Percentiles rank a stretch among this genome's conserved stretches.
These are phyloP conservation scores for Trypanosoma caninum DNA, from an alignment of 208 protist genomes.

Conservation along the genomic window DNA sequence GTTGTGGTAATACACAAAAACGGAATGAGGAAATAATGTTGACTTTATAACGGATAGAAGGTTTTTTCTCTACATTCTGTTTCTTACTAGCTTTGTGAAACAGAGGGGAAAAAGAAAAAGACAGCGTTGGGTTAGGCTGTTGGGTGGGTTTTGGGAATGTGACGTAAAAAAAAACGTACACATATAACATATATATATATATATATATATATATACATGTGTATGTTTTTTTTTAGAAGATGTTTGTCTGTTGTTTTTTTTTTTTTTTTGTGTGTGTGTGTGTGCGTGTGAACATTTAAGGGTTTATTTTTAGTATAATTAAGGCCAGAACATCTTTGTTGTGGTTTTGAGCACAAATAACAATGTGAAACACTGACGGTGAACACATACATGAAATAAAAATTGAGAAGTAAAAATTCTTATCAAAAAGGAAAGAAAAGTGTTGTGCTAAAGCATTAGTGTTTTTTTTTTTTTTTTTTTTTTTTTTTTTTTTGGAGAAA, in stretches of 20 bases:
- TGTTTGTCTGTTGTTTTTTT: neutral
- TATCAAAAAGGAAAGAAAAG: too few species aligned
- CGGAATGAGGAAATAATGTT: neutral
- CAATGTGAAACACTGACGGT: too few species aligned
- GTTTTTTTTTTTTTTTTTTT: conserved; percentile 11
- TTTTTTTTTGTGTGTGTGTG: conserved; percentile 6
- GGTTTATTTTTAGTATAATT: too few species aligned
- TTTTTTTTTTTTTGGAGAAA: conserved; percentile 15
- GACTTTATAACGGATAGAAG: neutral
- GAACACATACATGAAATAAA: too few species aligned
- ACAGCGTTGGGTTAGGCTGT: too few species aligned
- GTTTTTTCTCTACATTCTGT: neutral
- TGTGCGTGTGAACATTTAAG: neutral
- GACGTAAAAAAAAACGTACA: neutral
- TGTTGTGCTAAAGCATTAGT: too few species aligned
- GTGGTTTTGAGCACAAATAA: too few species aligned
- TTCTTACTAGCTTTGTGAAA: neutral
- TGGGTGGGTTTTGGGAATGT: too few species aligned
- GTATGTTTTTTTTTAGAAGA: neutral
- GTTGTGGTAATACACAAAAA: too few species aligned
- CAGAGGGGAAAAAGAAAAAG: too few species aligned
- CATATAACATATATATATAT: conserved; percentile 4
- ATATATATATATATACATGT: neutral
- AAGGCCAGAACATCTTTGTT: too few species aligned
- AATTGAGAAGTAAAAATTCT: too few species aligned